A percentile compares a stretch with the other conserved stretches of the same genome.
Conservation (phyloP, 345 rosid species). For the Lumnitzera racemosa region DNA sequence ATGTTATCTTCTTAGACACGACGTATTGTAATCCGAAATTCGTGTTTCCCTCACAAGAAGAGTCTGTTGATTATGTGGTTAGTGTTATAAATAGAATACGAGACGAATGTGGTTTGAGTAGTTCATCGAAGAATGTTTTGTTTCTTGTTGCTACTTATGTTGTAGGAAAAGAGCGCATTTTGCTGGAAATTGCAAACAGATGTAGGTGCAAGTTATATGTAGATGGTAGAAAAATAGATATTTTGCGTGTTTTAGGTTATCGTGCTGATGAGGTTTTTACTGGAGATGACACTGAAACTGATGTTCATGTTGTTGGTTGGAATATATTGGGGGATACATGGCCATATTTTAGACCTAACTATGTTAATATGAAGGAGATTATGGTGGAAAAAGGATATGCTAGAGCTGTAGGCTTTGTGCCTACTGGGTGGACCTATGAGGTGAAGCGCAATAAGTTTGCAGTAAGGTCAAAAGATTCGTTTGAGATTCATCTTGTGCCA, state of each 20-base stretch:
- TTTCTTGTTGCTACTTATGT: conserved; percentile 91
- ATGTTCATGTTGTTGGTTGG: conserved; percentile 95
- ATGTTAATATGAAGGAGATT: conserved; percentile 63
- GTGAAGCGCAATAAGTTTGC: conserved; percentile 68
- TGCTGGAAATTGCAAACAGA: conserved; percentile 55
- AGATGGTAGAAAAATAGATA: conserved; percentile 57
- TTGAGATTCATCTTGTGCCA: conserved; percentile 88
- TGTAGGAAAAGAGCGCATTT: conserved; percentile 79
- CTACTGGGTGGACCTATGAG: conserved; percentile 95
- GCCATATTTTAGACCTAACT: conserved; percentile 89
- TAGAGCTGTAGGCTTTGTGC: conserved; percentile 80
- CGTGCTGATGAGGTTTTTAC: conserved; percentile 54
- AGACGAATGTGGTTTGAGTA: conserved; percentile 14
- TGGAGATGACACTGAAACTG: conserved; percentile 42
- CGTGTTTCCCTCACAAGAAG: conserved; percentile 64
- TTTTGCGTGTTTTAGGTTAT: conserved; percentile 53
- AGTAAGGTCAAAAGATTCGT: conserved; percentile 52
- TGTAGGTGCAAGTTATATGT: conserved; percentile 59
- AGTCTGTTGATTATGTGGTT: conserved; percentile 60
- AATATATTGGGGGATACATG: conserved; percentile 87
- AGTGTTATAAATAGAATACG: conserved; percentile 46
- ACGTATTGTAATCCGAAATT: conserved; percentile 83
- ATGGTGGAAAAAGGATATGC: conserved; percentile 71
- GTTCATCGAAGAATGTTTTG: conserved; percentile 33
- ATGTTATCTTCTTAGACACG: conserved; percentile 71